Percentiles rank a stretch among this genome's conserved stretches.
These are phyloP conservation scores for Tilletia indica DNA, from an alignment of 1,284 basidiomycete genomes.

Conservation along the genomic window DNA sequence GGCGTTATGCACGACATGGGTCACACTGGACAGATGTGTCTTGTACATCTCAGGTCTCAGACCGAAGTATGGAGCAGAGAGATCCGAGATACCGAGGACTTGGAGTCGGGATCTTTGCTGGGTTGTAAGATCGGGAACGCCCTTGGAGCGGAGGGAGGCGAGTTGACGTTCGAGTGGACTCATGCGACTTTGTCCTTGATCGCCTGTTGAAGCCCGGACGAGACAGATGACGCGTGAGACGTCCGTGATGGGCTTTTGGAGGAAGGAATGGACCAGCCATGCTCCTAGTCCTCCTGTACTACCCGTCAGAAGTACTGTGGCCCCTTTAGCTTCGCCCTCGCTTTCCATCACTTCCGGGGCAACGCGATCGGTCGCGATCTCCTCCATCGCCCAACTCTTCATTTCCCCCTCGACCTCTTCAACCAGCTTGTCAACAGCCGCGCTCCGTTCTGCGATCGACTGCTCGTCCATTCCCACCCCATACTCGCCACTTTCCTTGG, in stretches of 20 bases:
- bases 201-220: not conserved
- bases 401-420: not conserved
- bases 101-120: not conserved
- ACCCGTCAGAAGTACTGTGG: constrained; percentile 1
- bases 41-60: not conserved
- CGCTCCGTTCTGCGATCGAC: not conserved
- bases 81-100: constrained; percentile 1
- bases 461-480: not conserved
- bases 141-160: not conserved
- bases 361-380: not conserved
- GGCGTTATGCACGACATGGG: not conserved
- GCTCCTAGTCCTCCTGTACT: not conserved
- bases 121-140: not conserved
- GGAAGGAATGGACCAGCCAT: not conserved
- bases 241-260: not conserved
- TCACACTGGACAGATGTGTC: not conserved
- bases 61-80: not conserved
- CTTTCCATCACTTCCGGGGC: no score
- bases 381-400: not conserved
- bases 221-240: not conserved
- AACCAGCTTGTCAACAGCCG: not conserved
- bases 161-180: constrained; percentile 11
- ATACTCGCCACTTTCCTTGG: not conserved
- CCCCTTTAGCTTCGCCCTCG: not conserved
- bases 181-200: not conserved